Percentiles rank a stretch among this genome's conserved stretches.
Conservation (phyloP, 2,329 filamentous ascomycete genomes). For the Apiospora arundinis region DNA sequence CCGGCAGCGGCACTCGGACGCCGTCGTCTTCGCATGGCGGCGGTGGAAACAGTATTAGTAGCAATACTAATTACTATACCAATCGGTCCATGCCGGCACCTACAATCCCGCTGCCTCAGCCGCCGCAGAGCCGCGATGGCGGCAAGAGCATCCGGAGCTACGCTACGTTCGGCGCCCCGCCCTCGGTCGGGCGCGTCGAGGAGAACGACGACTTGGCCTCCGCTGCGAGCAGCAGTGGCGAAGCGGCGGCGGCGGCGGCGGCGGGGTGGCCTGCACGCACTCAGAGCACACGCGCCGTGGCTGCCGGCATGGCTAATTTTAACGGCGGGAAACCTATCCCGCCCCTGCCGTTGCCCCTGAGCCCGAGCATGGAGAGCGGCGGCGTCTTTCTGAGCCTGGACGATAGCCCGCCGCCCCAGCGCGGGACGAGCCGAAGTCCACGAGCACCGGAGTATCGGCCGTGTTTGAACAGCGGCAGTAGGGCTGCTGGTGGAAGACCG, state of each 20-base stretch:
- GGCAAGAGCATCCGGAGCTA: slow-evolving; percentile 33
- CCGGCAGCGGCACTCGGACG: slow-evolving; percentile 25
- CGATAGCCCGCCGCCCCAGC: slow-evolving; percentile 29
- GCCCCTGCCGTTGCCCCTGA: slow-evolving; percentile 31
- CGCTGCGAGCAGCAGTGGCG: slow-evolving; percentile 28
- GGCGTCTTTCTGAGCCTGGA: slow-evolving; percentile 32
- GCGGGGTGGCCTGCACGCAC: slow-evolving; percentile 19
- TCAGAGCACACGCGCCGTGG: background rate
- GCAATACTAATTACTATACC: slow-evolving; percentile 7
- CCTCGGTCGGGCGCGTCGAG: slow-evolving; percentile 23
- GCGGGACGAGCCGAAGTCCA: background rate
- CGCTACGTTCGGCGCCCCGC: slow-evolving; percentile 30
- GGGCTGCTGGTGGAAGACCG: slow-evolving; percentile 23
- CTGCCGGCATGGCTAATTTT: background rate
- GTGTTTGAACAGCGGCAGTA: background rate
- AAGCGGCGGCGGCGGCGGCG: slow-evolving; percentile 30
- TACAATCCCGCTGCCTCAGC: slow-evolving; percentile 2
- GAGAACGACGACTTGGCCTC: background rate
- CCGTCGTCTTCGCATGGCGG: slow-evolving; percentile 21
- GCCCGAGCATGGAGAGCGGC: slow-evolving; percentile 28
- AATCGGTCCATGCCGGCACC: slow-evolving; percentile 19
- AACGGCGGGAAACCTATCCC: slow-evolving; percentile 23
- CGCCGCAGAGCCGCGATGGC: slow-evolving; percentile 19
- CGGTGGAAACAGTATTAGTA: slow-evolving; percentile 23
- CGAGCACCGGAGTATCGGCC: background rate